Evolutionary conservation across 2,329 filamentous ascomycete species (phyloP), one percentile per base, ranked within the genome.

Genomic region (Cordyceps fumosorosea): DNA sequence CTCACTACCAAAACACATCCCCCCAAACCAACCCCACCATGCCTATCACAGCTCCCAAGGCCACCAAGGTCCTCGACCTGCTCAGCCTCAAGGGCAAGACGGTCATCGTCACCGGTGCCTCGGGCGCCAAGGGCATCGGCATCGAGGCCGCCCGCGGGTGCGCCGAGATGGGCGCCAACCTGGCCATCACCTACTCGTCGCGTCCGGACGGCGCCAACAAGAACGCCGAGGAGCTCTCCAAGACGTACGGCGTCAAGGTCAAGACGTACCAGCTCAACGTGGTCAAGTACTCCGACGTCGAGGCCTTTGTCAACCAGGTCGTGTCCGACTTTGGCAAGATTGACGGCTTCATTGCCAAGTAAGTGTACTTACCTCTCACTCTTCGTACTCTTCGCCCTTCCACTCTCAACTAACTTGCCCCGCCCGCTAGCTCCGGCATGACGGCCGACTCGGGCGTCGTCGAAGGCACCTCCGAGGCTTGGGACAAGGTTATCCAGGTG

Each of bases 281-380:
- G n/a, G 80, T 77, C 60, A 77, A 84, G 64, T 82, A 78, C 67
- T 68, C 74, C 16, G 74, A 80, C 11, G 80, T 86, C 61, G 76
- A 84, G 71, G 72, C 76, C 52, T 78, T 84, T 66, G 77, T 86
- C 62, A 76, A 78, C 62, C 84, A 91, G 40, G 86, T 92, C 66
- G 81, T 89, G 71, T 77, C 79, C 67, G 89, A 93, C 71, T 93
- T 92, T 71, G 86, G 87, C 69, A 84, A 85, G 55, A 84, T 91
- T 63, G 89, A 91, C 66, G 83, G 87, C 64, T 90, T 92, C 68
- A 83, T 92, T 60, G 89, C 89, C 69, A 91, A 92, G 74, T 87
- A 82, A 47, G 88, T 20, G n/a, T 29, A 6, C 18, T 26, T 32
- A 12, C 18, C n/a, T 20, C 42, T 18, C 14, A 3, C 42, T 18